Evolutionary conservation across 306 rosid species (phyloP).

Genomic region (Medicago truncatula): MtrunA17r5.0-ANR NC_053043.1:44602501-44603000

Average conservation of each 20-base stretch:
- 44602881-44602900: conserved; percentile 93
- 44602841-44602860: conserved; percentile 89
- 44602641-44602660: conserved; percentile 91
- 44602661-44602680: conserved; percentile 96
- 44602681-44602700: conserved; percentile 89
- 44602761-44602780: conserved; percentile 82
- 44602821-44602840: conserved; percentile 94
- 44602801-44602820: conserved; percentile 79
- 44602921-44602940: conserved; percentile 84
- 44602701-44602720: conserved; percentile 97
- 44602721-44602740: conserved; percentile 95
- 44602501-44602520: conserved; percentile 75
- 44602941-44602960: conserved; percentile 95
- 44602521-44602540: conserved; percentile 92
- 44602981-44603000: conserved; percentile 88
- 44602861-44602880: conserved; percentile 97
- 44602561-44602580: conserved; percentile 69
- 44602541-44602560: conserved; percentile 65
- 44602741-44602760: conserved; percentile 93
- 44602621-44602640: conserved; percentile 80
- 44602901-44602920: conserved; percentile 93
- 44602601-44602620: conserved; percentile 74
- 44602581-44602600: conserved; percentile 87
- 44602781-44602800: conserved; percentile 64
- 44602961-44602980: conserved; percentile 93